A percentile compares a stretch with the other conserved stretches of the same genome.
These are phyloP conservation scores for Ramaria sp. DNA, from an alignment of 768 basidiomycete genomes.

Conservation along the genomic window DNA sequence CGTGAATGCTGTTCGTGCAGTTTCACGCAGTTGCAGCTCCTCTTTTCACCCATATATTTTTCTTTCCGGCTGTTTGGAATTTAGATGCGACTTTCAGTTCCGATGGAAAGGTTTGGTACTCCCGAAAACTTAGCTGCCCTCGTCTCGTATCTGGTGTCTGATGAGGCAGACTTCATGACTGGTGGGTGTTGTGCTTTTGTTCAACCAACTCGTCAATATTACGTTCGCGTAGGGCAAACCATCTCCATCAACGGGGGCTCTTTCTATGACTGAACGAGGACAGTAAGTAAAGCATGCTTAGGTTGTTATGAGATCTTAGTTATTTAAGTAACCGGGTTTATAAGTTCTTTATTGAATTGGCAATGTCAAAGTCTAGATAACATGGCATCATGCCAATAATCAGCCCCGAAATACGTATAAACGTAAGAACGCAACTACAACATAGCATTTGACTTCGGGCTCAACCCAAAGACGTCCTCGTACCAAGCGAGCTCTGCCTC, in stretches of 20 bases:
- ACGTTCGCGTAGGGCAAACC: background rate
- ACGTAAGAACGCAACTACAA: background rate
- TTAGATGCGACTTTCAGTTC: background rate
- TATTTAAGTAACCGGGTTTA: too few relatives aligned
- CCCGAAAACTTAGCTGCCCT: constrained; percentile 1
- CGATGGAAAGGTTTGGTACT: background rate
- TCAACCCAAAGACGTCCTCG: constrained; percentile 27
- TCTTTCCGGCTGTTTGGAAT: background rate
- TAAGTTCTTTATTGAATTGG: too few relatives aligned
- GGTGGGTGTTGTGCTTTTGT: background rate
- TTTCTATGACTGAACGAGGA: background rate
- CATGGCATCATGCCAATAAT: too few relatives aligned
- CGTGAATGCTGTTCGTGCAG: background rate
- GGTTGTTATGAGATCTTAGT: too few relatives aligned
- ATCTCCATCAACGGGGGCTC: background rate
- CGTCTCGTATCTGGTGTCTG: constrained; percentile 4
- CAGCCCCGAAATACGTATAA: too few relatives aligned
- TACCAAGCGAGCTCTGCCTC: constrained; percentile 47
- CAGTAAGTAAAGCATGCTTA: too few relatives aligned
- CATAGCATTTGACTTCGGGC: background rate
- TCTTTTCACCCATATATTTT: background rate
- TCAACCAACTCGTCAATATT: background rate
- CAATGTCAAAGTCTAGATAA: too few relatives aligned
- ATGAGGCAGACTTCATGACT: constrained; percentile 7
- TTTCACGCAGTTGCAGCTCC: background rate